These are phyloP conservation scores for Aspergillus sp. DNA, from an alignment of 2,329 filamentous ascomycete genomes.

Conservation along the genomic window DNA sequence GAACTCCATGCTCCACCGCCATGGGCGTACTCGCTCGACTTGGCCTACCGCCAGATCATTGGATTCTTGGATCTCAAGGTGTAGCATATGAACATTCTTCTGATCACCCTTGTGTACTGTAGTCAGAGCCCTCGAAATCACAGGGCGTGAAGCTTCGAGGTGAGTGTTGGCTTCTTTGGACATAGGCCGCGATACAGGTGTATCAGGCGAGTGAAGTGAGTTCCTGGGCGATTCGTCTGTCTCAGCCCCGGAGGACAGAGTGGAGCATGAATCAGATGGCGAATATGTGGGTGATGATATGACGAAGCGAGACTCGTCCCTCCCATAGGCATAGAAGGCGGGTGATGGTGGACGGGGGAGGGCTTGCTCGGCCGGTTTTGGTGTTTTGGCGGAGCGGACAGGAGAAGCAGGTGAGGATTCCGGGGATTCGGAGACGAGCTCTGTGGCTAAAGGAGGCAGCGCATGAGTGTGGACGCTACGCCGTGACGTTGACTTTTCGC, in stretches of 20 bases:
- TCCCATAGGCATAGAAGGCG: slow-evolving; percentile 17
- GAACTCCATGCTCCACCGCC: slow-evolving; percentile 47
- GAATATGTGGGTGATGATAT: slow-evolving; percentile 25
- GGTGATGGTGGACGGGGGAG: slow-evolving; percentile 21
- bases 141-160: slow-evolving; percentile 29
- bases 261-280: slow-evolving; percentile 33
- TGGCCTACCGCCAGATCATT: slow-evolving; percentile 32
- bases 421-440: not conserved
- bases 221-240: slow-evolving; percentile 28
- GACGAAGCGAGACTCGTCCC: slow-evolving; percentile 23
- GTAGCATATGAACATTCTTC: slow-evolving; percentile 37
- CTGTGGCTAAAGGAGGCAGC: slow-evolving; percentile 16
- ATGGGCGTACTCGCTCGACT: slow-evolving; percentile 37
- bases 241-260: slow-evolving; percentile 26
- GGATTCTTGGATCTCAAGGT: slow-evolving; percentile 37
- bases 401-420: not conserved
- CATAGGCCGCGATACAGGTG: slow-evolving; percentile 35
- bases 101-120: slow-evolving; percentile 30
- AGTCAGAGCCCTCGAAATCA: slow-evolving; percentile 35
- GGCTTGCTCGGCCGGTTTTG: not conserved
- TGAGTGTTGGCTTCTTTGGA: slow-evolving; percentile 37
- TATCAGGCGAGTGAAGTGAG: slow-evolving; percentile 35
- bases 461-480: slow-evolving; percentile 7
- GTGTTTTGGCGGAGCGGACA: slow-evolving; percentile 3
- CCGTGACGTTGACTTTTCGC: slow-evolving; percentile 8